These are phyloP conservation scores for Erythrophleum ivorense DNA, from an alignment of 331 rosid species.

Conservation along the genomic window DNA sequence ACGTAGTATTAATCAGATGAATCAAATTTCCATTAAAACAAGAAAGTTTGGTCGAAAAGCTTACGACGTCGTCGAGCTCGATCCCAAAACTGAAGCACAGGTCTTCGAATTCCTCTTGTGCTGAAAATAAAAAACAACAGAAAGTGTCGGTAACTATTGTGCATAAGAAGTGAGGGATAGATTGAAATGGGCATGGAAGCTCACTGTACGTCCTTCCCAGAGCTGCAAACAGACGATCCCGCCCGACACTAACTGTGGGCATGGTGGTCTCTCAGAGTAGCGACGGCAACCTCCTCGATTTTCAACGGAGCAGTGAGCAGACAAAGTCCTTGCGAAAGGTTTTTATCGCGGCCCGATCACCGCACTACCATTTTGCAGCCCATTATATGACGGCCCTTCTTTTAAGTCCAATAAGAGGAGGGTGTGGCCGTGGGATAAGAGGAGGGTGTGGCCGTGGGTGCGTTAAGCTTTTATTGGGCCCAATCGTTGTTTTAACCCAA, in stretches of 20 bases:
- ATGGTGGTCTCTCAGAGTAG: conserved; percentile 44
- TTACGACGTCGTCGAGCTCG: conserved; percentile 95
- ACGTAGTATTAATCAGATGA: conserved; percentile 7
- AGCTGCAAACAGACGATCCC: conserved; percentile 85
- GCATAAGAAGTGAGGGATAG: conserved; percentile 5
- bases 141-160: background rate
- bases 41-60: conserved; percentile 21
- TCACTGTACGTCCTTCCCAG: conserved; percentile 82
- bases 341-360: background rate
- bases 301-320: background rate
- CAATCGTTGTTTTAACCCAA: background rate
- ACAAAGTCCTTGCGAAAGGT: background rate
- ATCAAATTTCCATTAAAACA: background rate
- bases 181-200: conserved; percentile 30
- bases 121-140: conserved; percentile 42
- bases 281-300: background rate
- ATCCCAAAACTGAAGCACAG: conserved; percentile 91
- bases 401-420: background rate
- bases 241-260: conserved; percentile 94
- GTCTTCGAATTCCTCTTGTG: conserved; percentile 93
- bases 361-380: background rate
- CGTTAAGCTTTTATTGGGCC: background rate
- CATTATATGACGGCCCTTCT: background rate
- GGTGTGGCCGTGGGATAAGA: background rate
- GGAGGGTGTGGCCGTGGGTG: background rate